Conservation (phyloP, 2,329 filamentous ascomycete species). For the Xenoacremonium recifei region DNA sequence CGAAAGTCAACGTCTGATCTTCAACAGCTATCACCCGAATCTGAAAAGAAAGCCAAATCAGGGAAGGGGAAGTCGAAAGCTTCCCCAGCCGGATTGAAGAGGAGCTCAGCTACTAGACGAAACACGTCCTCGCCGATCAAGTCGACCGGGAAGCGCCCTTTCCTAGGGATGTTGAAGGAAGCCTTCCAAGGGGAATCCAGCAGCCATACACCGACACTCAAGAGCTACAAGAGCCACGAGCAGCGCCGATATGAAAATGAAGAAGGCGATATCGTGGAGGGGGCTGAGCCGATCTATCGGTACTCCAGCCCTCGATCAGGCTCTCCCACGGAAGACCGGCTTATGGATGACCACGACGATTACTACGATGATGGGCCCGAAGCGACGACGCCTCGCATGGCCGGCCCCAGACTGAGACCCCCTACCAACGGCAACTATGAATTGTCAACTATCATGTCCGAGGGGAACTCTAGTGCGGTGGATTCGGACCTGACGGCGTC, state of each 20-base stretch:
- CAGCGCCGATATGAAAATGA: constrained; percentile 32
- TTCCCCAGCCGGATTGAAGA: constrained; percentile 45
- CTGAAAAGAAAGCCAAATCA: constrained; percentile 6
- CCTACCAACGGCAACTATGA: constrained; percentile 56
- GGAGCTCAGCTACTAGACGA: constrained; percentile 57
- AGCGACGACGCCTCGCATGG: constrained; percentile 25
- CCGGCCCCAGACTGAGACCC: constrained; percentile 37
- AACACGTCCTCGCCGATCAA: constrained; percentile 49
- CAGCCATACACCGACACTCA: constrained; percentile 42
- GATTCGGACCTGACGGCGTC: constrained; percentile 54
- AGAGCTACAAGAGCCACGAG: constrained; percentile 49
- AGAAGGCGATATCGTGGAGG: constrained; percentile 25
- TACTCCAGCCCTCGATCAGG: constrained; percentile 11
- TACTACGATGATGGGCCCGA: constrained; percentile 15
- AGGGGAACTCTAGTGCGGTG: constrained; percentile 43
- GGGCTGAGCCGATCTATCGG: constrained; percentile 11
- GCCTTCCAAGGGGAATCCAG: constrained; percentile 63
- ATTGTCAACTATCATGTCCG: constrained; percentile 57
- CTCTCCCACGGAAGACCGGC: constrained; percentile 18
- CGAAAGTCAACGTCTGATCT: constrained; percentile 17
- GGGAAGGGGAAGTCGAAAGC: constrained; percentile 11
- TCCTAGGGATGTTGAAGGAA: constrained; percentile 59
- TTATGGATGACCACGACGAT: constrained; percentile 14
- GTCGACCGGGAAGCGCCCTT: constrained; percentile 44
- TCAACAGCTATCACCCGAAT: too few relatives aligned